Conservation (phyloP, 2,329 filamentous ascomycete genomes). For the Pseudophaeomoniella oleicola region DNA sequence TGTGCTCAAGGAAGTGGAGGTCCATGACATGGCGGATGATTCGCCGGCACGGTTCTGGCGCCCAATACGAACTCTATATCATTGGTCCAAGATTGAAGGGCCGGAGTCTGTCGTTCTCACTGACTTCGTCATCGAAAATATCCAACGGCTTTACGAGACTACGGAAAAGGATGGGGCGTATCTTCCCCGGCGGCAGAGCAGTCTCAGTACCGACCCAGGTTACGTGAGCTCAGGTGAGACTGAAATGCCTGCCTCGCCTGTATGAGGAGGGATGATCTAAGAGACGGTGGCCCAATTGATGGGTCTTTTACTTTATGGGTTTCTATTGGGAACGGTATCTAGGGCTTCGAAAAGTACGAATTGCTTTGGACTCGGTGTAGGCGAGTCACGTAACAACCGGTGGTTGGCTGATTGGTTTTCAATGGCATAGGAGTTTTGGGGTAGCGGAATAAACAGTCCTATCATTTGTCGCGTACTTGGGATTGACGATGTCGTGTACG, state of each 20-base stretch:
- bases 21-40: constrained; percentile 11
- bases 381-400: too few species aligned
- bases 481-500: too few species aligned
- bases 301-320: too few species aligned
- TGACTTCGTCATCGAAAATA: not conserved
- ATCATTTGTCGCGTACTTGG: too few species aligned
- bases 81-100: constrained; percentile 5
- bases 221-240: constrained; percentile 18
- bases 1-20: constrained; percentile 10
- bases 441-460: too few species aligned
- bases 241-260: constrained; percentile 4
- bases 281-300: too few species aligned
- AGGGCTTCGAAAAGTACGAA: too few species aligned
- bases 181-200: constrained; percentile 14
- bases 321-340: too few species aligned
- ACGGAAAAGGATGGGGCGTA: not conserved
- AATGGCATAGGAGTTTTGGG: too few species aligned
- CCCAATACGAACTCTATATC: constrained; percentile 10
- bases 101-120: constrained; percentile 4
- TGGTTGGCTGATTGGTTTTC: too few species aligned
- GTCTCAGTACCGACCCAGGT: constrained; percentile 23
- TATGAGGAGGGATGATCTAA: too few species aligned
- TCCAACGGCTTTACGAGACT: not conserved
- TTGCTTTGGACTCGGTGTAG: too few species aligned
- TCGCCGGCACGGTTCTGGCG: constrained; percentile 9